Conservation (phyloP, 805 yeast species). For the Candida dendrica region DNA sequence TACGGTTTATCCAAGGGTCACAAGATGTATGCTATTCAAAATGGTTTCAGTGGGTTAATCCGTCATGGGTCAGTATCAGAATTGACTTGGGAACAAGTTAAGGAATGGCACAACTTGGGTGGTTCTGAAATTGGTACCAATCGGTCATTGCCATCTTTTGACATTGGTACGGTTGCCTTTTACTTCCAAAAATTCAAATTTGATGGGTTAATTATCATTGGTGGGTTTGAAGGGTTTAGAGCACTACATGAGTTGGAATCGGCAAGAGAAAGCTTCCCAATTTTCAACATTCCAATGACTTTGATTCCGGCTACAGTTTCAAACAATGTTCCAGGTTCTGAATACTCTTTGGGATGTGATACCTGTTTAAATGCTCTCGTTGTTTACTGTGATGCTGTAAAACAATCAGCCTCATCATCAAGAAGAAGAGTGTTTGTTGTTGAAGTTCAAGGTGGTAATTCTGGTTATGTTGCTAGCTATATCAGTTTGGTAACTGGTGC, state of each 20-base stretch:
- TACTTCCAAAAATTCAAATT: slow-evolving; percentile 83
- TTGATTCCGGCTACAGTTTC: slow-evolving; percentile 93
- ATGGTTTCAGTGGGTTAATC: slow-evolving; percentile 88
- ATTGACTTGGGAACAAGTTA: slow-evolving; percentile 78
- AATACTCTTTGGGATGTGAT: slow-evolving; percentile 90
- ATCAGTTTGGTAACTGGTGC: slow-evolving; percentile 88
- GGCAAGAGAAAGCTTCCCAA: slow-evolving; percentile 75
- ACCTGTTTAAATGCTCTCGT: slow-evolving; percentile 91
- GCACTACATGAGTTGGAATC: slow-evolving; percentile 75
- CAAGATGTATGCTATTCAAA: slow-evolving; percentile 80
- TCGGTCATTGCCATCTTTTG: slow-evolving; percentile 72
- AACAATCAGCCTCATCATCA: slow-evolving; percentile 91
- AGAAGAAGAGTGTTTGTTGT: slow-evolving; percentile 93
- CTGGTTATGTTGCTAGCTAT: slow-evolving; percentile 87
- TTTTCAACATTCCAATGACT: slow-evolving; percentile 90
- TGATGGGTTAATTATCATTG: slow-evolving; percentile 86
- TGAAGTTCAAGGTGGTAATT: slow-evolving; percentile 97
- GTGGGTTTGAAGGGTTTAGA: slow-evolving; percentile 95
- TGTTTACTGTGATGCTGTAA: slow-evolving; percentile 89
- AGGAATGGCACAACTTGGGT: slow-evolving; percentile 82
- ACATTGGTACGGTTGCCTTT: slow-evolving; percentile 86
- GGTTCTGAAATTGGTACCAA: slow-evolving; percentile 98
- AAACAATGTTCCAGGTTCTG: slow-evolving; percentile 98
- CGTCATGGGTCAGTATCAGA: slow-evolving; percentile 79
- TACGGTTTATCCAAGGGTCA: slow-evolving; percentile 90